These are phyloP conservation scores for Pelargonium myrrhifolium DNA, from an alignment of 441 rosid species.

Conservation along the genomic window DNA sequence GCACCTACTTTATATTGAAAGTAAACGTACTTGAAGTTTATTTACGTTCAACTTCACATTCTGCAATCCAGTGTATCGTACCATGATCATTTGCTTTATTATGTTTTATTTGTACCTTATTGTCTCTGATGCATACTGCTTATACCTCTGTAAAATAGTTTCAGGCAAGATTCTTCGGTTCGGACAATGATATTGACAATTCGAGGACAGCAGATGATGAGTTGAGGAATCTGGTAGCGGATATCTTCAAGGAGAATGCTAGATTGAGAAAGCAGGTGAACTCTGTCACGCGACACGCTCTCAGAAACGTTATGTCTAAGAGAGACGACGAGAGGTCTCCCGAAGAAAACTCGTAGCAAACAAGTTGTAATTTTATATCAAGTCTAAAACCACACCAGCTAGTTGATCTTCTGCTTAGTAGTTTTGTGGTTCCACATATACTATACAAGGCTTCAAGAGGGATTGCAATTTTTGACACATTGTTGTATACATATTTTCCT, in stretches of 20 bases:
- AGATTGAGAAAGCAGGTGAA: conserved; percentile 74
- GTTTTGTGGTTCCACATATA: conserved; percentile 15
- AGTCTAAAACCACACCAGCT: background rate
- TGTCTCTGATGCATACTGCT: too few relatives aligned
- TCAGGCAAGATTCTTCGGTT: background rate
- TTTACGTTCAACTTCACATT: background rate
- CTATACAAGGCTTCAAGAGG: background rate
- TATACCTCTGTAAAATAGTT: background rate
- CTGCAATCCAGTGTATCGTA: background rate
- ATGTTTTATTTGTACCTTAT: too few relatives aligned
- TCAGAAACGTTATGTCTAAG: conserved; percentile 36
- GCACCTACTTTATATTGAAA: too few relatives aligned
- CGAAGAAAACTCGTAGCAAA: conserved; percentile 57
- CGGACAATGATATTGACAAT: conserved; percentile 44
- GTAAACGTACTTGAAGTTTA: background rate
- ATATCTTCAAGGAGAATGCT: conserved; percentile 69
- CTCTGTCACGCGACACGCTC: conserved; percentile 59
- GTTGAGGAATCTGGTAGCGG: conserved; percentile 71
- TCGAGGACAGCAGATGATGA: conserved; percentile 30
- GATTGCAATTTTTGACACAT: background rate
- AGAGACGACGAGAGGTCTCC: conserved; percentile 30
- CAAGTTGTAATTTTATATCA: conserved; percentile 31
- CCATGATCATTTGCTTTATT: too few relatives aligned
- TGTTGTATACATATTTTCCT: conserved; percentile 14
- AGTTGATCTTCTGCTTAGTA: conserved; percentile 13